These are phyloP conservation scores for Phoma sp. DNA, from an alignment of 2,329 filamentous ascomycete species.

Conservation along the genomic window DNA sequence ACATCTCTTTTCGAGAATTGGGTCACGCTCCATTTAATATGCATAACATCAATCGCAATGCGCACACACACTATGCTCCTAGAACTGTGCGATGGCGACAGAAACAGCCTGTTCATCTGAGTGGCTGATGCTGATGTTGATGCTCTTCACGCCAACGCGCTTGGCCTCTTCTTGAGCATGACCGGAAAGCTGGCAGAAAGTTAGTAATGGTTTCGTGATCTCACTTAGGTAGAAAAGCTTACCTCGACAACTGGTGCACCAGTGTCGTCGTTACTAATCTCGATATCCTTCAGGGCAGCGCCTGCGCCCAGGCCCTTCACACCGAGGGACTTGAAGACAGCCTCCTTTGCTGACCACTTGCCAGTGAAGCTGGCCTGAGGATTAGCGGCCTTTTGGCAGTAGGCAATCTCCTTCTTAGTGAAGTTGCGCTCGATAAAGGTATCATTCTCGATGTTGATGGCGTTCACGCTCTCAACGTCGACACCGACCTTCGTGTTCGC, in stretches of 20 bases:
- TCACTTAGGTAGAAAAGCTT: conserved; percentile 54
- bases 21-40: conserved; percentile 1
- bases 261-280: conserved; percentile 80
- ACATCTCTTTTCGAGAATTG: not conserved
- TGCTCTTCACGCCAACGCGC: conserved; percentile 83
- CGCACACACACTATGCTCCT: conserved; percentile 28
- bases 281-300: conserved; percentile 91
- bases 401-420: conserved; percentile 80
- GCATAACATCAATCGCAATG: not conserved
- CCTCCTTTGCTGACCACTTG: conserved; percentile 97
- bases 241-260: conserved; percentile 87
- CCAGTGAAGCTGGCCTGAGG: conserved; percentile 93
- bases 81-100: conserved; percentile 86
- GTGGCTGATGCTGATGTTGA: conserved; percentile 95
- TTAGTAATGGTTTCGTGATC: conserved; percentile 17
- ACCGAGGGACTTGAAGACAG: conserved; percentile 96
- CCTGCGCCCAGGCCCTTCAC: conserved; percentile 87
- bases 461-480: conserved; percentile 87
- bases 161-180: conserved; percentile 84
- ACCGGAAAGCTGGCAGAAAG: conserved; percentile 74
- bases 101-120: conserved; percentile 93
- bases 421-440: conserved; percentile 97
- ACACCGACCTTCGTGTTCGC: conserved; percentile 82
- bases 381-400: conserved; percentile 81
- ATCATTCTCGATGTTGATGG: conserved; percentile 91